phyloP scores from a whole-genome alignment of 192 early-diverging fungal species.

The Paraglomus brasilianum region DNA sequence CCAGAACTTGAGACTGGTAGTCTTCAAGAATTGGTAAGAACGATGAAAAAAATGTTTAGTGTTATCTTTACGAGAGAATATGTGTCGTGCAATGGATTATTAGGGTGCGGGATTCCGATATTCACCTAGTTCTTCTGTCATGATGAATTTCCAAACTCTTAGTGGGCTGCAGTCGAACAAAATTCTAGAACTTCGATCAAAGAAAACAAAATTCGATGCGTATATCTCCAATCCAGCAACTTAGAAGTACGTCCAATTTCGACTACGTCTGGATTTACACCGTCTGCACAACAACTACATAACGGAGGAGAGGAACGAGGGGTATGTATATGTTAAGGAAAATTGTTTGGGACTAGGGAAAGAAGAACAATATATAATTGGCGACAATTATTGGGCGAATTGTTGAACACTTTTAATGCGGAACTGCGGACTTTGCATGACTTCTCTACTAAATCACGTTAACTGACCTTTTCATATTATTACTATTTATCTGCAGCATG shows the following conservation, averaged over 20 bases:
- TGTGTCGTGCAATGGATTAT: not conserved
- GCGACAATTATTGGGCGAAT: too few species aligned
- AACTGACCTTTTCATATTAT: too few species aligned
- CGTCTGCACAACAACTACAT: not conserved
- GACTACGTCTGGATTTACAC: conserved; percentile 29
- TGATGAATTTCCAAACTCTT: not conserved
- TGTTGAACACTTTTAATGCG: too few species aligned
- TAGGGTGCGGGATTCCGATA: not conserved
- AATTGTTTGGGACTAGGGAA: too few species aligned
- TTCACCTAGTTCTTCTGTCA: not conserved
- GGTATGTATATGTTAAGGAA: too few species aligned
- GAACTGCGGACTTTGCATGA: too few species aligned
- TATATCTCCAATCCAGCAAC: conserved; percentile 45
- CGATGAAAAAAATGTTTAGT: not conserved
- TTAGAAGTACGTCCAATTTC: conserved; percentile 31
- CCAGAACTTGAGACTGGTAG: conserved; percentile 63
- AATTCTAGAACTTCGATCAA: conserved; percentile 58
- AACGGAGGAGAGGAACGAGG: too few species aligned
- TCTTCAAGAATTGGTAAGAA: conserved; percentile 60
- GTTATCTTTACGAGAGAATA: not conserved
- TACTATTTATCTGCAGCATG: too few species aligned
- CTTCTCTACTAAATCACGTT: too few species aligned
- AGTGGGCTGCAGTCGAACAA: conserved; percentile 68
- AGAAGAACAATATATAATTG: too few species aligned
- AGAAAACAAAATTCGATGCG: conserved; percentile 71